Conservation (phyloP, 768 basidiomycete species). For the Tremella yokohamensis region DNA sequence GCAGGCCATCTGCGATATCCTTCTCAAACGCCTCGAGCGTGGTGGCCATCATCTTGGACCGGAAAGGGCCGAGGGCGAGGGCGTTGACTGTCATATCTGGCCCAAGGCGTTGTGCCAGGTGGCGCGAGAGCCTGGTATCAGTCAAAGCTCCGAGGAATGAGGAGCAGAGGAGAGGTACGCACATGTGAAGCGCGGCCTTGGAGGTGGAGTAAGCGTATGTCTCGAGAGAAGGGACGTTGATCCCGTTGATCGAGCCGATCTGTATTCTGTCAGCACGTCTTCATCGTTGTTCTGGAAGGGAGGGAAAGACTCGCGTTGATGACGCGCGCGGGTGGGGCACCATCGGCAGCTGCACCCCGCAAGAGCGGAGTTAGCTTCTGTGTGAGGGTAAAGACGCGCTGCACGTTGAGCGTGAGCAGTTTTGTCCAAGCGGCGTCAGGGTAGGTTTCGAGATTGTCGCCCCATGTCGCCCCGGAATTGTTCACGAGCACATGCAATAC, state of each 20-base stretch:
- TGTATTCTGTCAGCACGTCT: conserved; percentile 40
- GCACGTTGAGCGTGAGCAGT: conserved; percentile 62
- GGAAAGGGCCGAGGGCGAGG: conserved; percentile 59
- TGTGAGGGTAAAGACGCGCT: conserved; percentile 63
- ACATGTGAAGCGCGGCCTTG: conserved; percentile 55
- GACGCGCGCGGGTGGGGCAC: conserved; percentile 53
- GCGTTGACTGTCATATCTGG: conserved; percentile 64
- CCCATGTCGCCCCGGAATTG: conserved; percentile 59
- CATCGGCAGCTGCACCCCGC: conserved; percentile 53
- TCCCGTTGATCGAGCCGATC: conserved; percentile 65
- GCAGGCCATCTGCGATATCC: conserved; percentile 54
- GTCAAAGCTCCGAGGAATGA: conserved; percentile 36
- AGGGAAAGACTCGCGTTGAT: conserved; percentile 57
- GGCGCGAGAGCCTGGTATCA: conserved; percentile 60
- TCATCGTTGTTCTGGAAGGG: not conserved
- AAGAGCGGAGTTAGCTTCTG: conserved; percentile 63
- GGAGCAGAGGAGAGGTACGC: conserved; percentile 9
- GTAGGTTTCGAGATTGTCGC: conserved; percentile 46
- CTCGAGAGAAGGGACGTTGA: conserved; percentile 58
- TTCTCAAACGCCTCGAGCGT: conserved; percentile 57
- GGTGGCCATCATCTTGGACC: conserved; percentile 58
- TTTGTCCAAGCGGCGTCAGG: conserved; percentile 62
- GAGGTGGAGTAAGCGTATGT: conserved; percentile 66
- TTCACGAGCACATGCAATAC: conserved; percentile 58
- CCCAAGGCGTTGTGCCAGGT: conserved; percentile 61